Evolutionary conservation across 164 flowering plant species (phyloP).

Genomic region (Magnolia changhungtana): DNA sequence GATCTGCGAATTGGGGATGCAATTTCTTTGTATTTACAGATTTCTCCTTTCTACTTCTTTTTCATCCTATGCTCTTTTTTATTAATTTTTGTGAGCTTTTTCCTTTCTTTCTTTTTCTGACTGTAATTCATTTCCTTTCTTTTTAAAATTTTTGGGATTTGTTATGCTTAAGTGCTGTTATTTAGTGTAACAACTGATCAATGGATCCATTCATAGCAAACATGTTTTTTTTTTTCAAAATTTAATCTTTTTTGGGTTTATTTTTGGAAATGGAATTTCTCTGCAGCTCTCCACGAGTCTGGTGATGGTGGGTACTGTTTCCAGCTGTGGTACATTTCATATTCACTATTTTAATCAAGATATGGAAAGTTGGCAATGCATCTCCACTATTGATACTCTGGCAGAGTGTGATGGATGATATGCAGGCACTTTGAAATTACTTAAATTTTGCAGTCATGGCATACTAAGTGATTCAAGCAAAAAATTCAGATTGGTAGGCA

Average conservation of each 20-base stretch:
- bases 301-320: neutral
- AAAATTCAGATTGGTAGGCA: neutral
- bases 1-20: constrained; percentile 9
- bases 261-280: neutral
- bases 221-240: neutral
- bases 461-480: too few species aligned
- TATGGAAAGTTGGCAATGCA: too few species aligned
- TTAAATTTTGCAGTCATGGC: too few species aligned
- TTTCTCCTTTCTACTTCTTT: constrained; percentile 8
- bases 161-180: neutral
- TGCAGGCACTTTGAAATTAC: neutral
- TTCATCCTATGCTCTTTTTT: constrained; percentile 4
- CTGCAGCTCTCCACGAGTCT: neutral
- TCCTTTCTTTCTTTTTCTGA: constrained; percentile 1
- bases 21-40: constrained; percentile 13
- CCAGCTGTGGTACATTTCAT: neutral
- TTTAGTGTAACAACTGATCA: constrained; percentile 15
- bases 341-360: neutral
- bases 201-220: neutral
- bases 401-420: neutral
- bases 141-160: neutral
- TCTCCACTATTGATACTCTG: neutral
- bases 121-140: constrained; percentile 19
- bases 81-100: neutral
- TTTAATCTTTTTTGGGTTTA: neutral